Conservation (phyloP, 2,329 filamentous ascomycete species). For the Emergomyces africanus region DNA sequence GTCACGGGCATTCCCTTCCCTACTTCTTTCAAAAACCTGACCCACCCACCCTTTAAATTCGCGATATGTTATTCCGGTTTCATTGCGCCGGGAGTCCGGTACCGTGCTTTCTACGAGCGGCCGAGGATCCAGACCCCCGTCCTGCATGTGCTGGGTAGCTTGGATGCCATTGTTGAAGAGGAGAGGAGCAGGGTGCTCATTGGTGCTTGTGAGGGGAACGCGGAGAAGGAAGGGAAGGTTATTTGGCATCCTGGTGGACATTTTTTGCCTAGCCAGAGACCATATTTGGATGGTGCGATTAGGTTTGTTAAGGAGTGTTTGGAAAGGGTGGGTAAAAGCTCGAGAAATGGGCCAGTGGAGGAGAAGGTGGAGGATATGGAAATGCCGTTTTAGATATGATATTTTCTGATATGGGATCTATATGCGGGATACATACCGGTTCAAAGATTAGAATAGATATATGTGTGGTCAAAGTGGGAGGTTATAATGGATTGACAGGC, state of each 20-base stretch:
- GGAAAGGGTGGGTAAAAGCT: constrained; percentile 20
- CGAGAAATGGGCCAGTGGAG: constrained; percentile 26
- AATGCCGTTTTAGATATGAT: constrained; percentile 42
- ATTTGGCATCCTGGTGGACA: constrained; percentile 79
- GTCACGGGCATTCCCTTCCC: constrained; percentile 41
- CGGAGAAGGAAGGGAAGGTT: constrained; percentile 37
- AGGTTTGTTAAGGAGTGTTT: constrained; percentile 52
- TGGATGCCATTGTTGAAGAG: constrained; percentile 86
- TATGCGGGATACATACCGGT: not conserved
- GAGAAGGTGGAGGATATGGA: constrained; percentile 56
- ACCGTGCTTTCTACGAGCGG: constrained; percentile 55
- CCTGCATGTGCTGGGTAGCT: constrained; percentile 66
- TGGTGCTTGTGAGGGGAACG: constrained; percentile 49
- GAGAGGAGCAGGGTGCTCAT: constrained; percentile 52
- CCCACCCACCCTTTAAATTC: constrained; percentile 52
- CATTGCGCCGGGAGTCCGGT: constrained; percentile 46
- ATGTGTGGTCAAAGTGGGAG: not conserved
- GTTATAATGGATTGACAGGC: not conserved
- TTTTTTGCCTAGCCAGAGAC: constrained; percentile 71
- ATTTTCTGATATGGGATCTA: not conserved
- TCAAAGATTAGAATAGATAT: not conserved
- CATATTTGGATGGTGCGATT: constrained; percentile 64
- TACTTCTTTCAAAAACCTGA: constrained; percentile 27
- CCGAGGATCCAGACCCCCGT: constrained; percentile 64
- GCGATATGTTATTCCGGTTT: constrained; percentile 70